Percentiles rank a stretch among this genome's conserved stretches.
Conservation (phyloP, 1,139 yeast species). For the Yamadazyma mexicana region DNA sequence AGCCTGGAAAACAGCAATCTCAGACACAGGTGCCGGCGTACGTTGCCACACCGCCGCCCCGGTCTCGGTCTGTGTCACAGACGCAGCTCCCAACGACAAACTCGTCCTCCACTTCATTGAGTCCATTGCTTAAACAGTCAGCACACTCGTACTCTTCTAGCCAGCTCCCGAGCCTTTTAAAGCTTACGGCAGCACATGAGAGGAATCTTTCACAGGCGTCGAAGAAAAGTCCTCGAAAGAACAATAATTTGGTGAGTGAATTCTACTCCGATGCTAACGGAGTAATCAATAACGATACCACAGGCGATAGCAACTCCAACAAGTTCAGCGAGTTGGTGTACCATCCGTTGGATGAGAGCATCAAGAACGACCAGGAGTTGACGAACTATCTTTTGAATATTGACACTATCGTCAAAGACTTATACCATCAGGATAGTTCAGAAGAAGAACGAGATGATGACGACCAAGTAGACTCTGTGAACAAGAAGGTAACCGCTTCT, state of each 20-base stretch:
- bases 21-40: neutral
- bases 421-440: slow-evolving; percentile 4
- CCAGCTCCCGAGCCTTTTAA: neutral
- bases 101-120: neutral
- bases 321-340: slow-evolving; percentile 9
- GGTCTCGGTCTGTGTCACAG: neutral
- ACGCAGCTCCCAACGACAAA: neutral
- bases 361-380: slow-evolving; percentile 20
- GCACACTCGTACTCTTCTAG: slow-evolving; percentile 6
- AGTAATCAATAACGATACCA: slow-evolving; percentile 8
- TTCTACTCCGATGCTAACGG: slow-evolving; percentile 24
- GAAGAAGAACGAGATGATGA: slow-evolving; percentile 9
- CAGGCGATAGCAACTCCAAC: slow-evolving; percentile 3
- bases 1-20: neutral
- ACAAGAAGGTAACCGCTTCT: neutral
- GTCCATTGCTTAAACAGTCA: neutral
- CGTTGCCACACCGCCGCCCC: neutral
- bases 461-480: slow-evolving; percentile 5
- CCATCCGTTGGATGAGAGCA: slow-evolving; percentile 10
- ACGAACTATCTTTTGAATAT: slow-evolving; percentile 34
- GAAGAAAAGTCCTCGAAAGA: slow-evolving; percentile 6
- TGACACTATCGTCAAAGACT: slow-evolving; percentile 30
- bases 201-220: slow-evolving; percentile 8
- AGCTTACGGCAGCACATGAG: slow-evolving; percentile 6
- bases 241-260: slow-evolving; percentile 42